Evolutionary conservation across 352 stramenopile genomes (phyloP).

Genomic region (Lagenidium giganteum): DNA sequence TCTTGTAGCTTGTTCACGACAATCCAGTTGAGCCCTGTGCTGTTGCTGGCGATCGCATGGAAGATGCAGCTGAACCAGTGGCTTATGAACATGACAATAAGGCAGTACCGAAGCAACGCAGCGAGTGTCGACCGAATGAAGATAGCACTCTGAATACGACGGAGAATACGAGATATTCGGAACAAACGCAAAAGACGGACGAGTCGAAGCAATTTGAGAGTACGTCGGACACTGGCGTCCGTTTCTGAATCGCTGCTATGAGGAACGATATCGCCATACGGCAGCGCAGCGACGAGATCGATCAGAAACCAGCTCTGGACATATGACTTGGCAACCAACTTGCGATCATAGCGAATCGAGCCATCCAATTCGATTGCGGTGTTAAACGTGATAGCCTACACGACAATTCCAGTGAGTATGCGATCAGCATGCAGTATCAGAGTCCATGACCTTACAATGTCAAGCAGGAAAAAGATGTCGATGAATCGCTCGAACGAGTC

Average conservation of each 20-base stretch:
- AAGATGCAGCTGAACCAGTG: slow-evolving; percentile 75
- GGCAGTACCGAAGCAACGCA: slow-evolving; percentile 57
- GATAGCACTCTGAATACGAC: slow-evolving; percentile 58
- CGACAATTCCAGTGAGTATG: background rate
- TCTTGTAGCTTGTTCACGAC: slow-evolving; percentile 26
- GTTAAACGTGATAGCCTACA: slow-evolving; percentile 15
- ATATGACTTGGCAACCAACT: slow-evolving; percentile 14
- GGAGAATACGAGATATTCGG: slow-evolving; percentile 61
- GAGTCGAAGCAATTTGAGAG: slow-evolving; percentile 55
- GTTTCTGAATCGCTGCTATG: slow-evolving; percentile 16
- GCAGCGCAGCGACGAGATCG: slow-evolving; percentile 30
- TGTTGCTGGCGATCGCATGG: slow-evolving; percentile 36
- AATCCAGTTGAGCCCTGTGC: slow-evolving; percentile 32
- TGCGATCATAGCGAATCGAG: slow-evolving; percentile 12
- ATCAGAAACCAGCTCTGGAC: slow-evolving; percentile 20
- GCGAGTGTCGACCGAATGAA: slow-evolving; percentile 71
- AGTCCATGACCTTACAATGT: slow-evolving; percentile 37
- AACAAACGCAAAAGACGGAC: slow-evolving; percentile 57
- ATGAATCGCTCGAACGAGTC: slow-evolving; percentile 41
- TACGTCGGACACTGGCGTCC: slow-evolving; percentile 25
- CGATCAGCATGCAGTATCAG: background rate
- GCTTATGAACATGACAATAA: slow-evolving; percentile 63
- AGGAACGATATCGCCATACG: slow-evolving; percentile 36
- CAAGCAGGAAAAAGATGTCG: slow-evolving; percentile 54
- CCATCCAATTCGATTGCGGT: slow-evolving; percentile 23